Evolutionary conservation across 2,329 filamentous ascomycete species (phyloP).

Genomic region (Phaeosphaeriaceae sp.): DNA sequence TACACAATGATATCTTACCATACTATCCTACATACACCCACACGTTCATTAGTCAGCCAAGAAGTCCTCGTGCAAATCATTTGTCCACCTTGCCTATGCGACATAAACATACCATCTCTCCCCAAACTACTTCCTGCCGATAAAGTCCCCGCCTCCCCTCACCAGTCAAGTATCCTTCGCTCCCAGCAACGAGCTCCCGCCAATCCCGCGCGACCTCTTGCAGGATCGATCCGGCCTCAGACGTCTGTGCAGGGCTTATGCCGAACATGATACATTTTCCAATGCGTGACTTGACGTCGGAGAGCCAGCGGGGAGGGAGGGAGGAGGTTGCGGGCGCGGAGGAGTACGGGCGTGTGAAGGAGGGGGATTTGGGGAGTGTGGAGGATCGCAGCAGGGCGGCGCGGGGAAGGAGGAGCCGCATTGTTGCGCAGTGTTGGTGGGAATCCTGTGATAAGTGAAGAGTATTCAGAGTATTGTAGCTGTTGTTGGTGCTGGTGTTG

Average conservation of each 20-base stretch:
- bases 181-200: slow-evolving; percentile 74
- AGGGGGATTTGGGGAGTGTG: slow-evolving; percentile 14
- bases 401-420: slow-evolving; percentile 3
- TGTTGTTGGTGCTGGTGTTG: too few species aligned
- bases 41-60: slow-evolving; percentile 33
- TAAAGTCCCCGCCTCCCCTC: slow-evolving; percentile 68
- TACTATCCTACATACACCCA: slow-evolving; percentile 53
- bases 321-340: slow-evolving; percentile 2
- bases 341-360: background rate
- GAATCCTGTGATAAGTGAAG: too few species aligned
- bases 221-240: slow-evolving; percentile 66
- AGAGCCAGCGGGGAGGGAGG: slow-evolving; percentile 68
- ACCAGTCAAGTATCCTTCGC: slow-evolving; percentile 76
- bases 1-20: slow-evolving; percentile 54
- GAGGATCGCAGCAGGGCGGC: background rate
- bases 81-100: too few species aligned
- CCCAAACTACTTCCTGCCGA: slow-evolving; percentile 76
- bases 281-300: slow-evolving; percentile 69
- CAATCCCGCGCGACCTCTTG: slow-evolving; percentile 69
- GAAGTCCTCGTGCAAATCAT: too few species aligned
- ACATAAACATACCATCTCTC: slow-evolving; percentile 76
- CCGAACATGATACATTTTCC: slow-evolving; percentile 81
- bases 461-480: too few species aligned
- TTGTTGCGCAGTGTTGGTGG: background rate
- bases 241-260: slow-evolving; percentile 63